phyloP scores from a whole-genome alignment of 2,329 filamentous ascomycete genomes.

The Phaeosphaeria sp. region DNA sequence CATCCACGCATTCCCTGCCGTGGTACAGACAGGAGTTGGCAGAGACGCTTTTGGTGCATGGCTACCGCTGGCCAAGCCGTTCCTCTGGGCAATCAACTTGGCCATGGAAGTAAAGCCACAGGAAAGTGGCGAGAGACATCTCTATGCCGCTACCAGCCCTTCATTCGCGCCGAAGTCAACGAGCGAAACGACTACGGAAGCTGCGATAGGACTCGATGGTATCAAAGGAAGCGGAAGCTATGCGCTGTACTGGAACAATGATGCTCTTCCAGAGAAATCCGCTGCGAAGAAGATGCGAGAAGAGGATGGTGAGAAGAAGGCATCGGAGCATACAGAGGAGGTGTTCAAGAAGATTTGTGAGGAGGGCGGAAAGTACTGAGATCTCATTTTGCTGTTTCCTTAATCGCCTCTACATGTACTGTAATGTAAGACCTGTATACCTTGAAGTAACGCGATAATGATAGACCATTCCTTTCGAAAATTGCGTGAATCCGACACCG shows the following conservation, averaged over 20 bases:
- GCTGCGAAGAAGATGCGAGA: slow-evolving; percentile 24
- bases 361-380: slow-evolving; percentile 28
- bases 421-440: too few relatives aligned
- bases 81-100: slow-evolving; percentile 16
- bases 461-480: too few relatives aligned
- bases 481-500: too few relatives aligned
- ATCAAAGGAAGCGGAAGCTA: slow-evolving; percentile 36
- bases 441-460: too few relatives aligned
- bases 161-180: slow-evolving; percentile 26
- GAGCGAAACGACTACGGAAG: slow-evolving; percentile 11
- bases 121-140: slow-evolving; percentile 45
- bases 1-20: slow-evolving; percentile 36
- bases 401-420: too few relatives aligned
- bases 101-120: slow-evolving; percentile 25
- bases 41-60: slow-evolving; percentile 18
- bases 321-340: slow-evolving; percentile 42
- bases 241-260: slow-evolving; percentile 32
- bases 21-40: slow-evolving; percentile 28
- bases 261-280: slow-evolving; percentile 24
- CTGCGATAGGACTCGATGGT: slow-evolving; percentile 29
- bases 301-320: slow-evolving; percentile 31
- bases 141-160: slow-evolving; percentile 38
- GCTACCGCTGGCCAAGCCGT: slow-evolving; percentile 5
- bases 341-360: slow-evolving; percentile 39
- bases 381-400: too few relatives aligned